These are phyloP conservation scores for Thermochaetoides thermophila DNA, from an alignment of 495 filamentous ascomycete genomes.

Conservation along the genomic window DNA sequence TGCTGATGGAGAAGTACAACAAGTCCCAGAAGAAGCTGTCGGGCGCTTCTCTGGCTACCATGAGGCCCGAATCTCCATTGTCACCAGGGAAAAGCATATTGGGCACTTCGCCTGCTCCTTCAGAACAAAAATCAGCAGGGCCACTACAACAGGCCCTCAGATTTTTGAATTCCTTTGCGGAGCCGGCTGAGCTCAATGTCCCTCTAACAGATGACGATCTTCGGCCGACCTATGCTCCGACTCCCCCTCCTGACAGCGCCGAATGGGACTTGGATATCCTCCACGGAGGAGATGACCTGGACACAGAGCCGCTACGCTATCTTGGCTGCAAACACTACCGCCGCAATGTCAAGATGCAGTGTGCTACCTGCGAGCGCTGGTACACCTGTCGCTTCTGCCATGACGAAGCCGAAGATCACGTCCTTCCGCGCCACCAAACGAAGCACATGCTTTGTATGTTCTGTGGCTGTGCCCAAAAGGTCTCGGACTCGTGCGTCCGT, in stretches of 20 bases:
- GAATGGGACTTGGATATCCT: constrained; percentile 9
- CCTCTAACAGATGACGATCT: constrained; percentile 59
- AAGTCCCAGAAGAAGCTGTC: constrained; percentile 23
- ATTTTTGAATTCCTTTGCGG: constrained; percentile 25
- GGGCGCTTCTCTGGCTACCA: constrained; percentile 8
- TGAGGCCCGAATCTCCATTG: constrained; percentile 16
- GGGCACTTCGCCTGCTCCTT: constrained; percentile 4
- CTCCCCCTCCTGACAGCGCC: neutral
- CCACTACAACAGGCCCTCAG: constrained; percentile 25
- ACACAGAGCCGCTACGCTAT: constrained; percentile 30
- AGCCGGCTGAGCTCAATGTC: constrained; percentile 34
- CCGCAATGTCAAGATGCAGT: constrained; percentile 91
- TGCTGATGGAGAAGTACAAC: constrained; percentile 70
- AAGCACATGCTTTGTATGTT: constrained; percentile 98
- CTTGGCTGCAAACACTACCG: constrained; percentile 89
- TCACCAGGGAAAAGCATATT: constrained; percentile 13
- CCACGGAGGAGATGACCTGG: constrained; percentile 21
- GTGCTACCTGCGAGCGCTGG: constrained; percentile 77
- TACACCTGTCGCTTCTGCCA: constrained; percentile 94
- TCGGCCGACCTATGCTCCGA: constrained; percentile 49
- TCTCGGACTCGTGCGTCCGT: constrained; percentile 55
- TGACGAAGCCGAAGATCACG: constrained; percentile 72
- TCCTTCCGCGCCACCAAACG: constrained; percentile 64
- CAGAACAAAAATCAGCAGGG: too few species aligned
- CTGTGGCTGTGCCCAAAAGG: constrained; percentile 74